Evolutionary conservation across 2,329 filamentous ascomycete species (phyloP).

Genomic region (Hypoxylon sp.): DNA sequence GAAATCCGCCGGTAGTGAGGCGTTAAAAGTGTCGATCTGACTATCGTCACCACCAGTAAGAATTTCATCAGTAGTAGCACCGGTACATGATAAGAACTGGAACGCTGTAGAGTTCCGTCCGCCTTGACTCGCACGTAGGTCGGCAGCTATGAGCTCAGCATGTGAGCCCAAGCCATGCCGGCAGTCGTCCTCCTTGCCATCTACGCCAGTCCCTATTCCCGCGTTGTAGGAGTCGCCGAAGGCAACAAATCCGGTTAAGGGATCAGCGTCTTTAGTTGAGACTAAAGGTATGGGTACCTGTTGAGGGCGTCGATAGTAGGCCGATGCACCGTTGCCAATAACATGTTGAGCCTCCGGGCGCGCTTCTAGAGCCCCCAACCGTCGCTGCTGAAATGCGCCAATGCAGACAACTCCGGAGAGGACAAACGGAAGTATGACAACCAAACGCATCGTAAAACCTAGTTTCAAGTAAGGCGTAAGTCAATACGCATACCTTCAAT

Average conservation of each 20-base stretch:
- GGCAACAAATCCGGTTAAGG: slow-evolving; percentile 50
- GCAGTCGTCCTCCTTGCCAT: slow-evolving; percentile 53
- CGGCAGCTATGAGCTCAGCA: slow-evolving; percentile 51
- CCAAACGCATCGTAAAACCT: slow-evolving; percentile 33
- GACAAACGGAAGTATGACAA: slow-evolving; percentile 11
- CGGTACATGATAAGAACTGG: slow-evolving; percentile 58
- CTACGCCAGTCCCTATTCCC: slow-evolving; percentile 56
- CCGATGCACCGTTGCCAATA: slow-evolving; percentile 7
- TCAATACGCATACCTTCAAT: slow-evolving; percentile 19
- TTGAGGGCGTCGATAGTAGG: slow-evolving; percentile 8
- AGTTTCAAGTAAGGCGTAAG: slow-evolving; percentile 8
- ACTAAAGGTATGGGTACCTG: slow-evolving; percentile 1
- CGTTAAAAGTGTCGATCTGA: slow-evolving; percentile 55
- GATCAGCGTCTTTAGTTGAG: background rate
- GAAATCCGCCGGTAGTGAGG: slow-evolving; percentile 51
- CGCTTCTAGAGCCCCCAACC: slow-evolving; percentile 12
- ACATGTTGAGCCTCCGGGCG: slow-evolving; percentile 35
- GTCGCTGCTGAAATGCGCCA: slow-evolving; percentile 9
- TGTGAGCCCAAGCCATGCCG: slow-evolving; percentile 55
- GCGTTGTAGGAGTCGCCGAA: slow-evolving; percentile 59
- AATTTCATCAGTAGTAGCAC: slow-evolving; percentile 53
- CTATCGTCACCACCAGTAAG: slow-evolving; percentile 49
- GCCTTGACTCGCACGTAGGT: slow-evolving; percentile 45
- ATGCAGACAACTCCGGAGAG: slow-evolving; percentile 9
- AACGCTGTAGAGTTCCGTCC: slow-evolving; percentile 46